These are phyloP conservation scores for Sisymbrium altissimum DNA, from an alignment of 345 rosid species.

Conservation along the genomic window DNA sequence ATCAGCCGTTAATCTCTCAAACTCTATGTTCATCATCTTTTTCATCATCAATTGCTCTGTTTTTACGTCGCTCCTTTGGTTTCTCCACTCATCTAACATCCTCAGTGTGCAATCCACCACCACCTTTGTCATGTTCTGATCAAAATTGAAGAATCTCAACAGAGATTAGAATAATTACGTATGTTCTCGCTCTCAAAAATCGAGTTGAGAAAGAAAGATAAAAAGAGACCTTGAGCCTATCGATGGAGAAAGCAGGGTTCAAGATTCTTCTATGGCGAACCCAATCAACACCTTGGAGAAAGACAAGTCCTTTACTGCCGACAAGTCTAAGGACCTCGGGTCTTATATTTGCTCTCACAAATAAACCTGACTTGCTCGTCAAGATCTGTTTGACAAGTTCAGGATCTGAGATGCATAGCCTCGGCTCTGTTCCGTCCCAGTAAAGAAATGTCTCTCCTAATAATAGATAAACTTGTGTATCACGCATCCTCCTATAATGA, in stretches of 20 bases:
- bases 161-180: not conserved
- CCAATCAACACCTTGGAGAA: not conserved
- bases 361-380: not conserved
- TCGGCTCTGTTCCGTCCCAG: not conserved
- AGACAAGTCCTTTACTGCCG: not conserved
- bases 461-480: not conserved
- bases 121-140: conserved; percentile 22
- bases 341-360: not conserved
- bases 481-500: not conserved
- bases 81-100: conserved; percentile 38
- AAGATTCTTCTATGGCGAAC: not conserved
- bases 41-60: not conserved
- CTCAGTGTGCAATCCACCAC: conserved; percentile 26
- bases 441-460: not conserved
- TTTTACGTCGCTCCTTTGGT: conserved; percentile 7
- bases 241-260: conserved; percentile 1
- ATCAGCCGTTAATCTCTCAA: conserved; percentile 38
- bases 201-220: not conserved
- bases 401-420: not conserved
- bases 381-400: not conserved
- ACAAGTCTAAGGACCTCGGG: not conserved
- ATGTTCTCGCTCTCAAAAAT: not conserved
- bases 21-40: conserved; percentile 23
- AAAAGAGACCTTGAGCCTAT: not conserved
- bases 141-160: not conserved